Percentiles rank a stretch among this genome's conserved stretches.
Conservation (phyloP, 345 rosid genomes). For the rapeseed (Brassica napus) region Da-Ae NC_063439.1:9612501-9613000, state of each 20-base stretch:
- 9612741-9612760: conserved; percentile 64
- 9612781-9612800: conserved; percentile 43
- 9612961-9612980: conserved; percentile 71
- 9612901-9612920: conserved; percentile 83
- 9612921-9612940: conserved; percentile 81
- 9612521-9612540: conserved; percentile 56
- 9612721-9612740: conserved; percentile 65
- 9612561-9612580: conserved; percentile 56
- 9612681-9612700: conserved; percentile 61
- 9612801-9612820: conserved; percentile 65
- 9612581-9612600: conserved; percentile 62
- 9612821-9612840: conserved; percentile 75
- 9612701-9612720: conserved; percentile 76
- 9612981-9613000: conserved; percentile 52
- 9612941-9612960: conserved; percentile 60
- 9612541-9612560: conserved; percentile 61
- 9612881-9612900: conserved; percentile 60
- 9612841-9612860: conserved; percentile 81
- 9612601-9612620: conserved; percentile 77
- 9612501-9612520: conserved; percentile 55
- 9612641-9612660: conserved; percentile 53
- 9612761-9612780: conserved; percentile 49
- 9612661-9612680: conserved; percentile 57
- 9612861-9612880: conserved; percentile 78
- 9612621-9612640: conserved; percentile 71